Conservation (phyloP, 1,139 yeast genomes). For the Hanseniaspora uvarum region DNA sequence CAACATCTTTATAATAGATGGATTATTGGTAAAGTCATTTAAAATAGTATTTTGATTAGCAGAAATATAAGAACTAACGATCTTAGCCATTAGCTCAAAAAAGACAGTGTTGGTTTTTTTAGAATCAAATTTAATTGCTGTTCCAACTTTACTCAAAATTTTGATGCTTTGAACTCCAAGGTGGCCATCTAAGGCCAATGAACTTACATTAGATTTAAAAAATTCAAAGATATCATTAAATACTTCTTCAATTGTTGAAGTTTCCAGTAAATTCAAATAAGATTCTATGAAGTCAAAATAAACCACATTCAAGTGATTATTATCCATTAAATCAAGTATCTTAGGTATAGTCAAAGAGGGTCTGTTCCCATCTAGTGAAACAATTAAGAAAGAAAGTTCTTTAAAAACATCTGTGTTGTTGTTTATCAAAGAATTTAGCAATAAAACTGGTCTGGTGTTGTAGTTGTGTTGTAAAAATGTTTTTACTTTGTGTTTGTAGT, state of each 20-base stretch:
- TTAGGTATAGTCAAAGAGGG: slow-evolving; percentile 67
- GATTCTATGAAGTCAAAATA: slow-evolving; percentile 17
- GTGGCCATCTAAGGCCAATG: not conserved
- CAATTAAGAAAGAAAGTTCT: slow-evolving; percentile 27
- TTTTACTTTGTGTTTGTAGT: slow-evolving; percentile 62
- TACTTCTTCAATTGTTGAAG: slow-evolving; percentile 63
- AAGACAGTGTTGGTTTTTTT: not conserved
- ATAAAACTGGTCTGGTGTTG: slow-evolving; percentile 25
- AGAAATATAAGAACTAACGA: not conserved
- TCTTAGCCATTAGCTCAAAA: slow-evolving; percentile 3
- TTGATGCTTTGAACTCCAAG: not conserved
- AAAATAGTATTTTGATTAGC: not conserved
- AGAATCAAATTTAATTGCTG: not conserved
- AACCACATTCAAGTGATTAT: slow-evolving; percentile 17
- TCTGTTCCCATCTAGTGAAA: slow-evolving; percentile 75
- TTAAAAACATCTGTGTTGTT: not conserved
- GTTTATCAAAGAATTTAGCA: slow-evolving; percentile 19
- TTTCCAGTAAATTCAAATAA: slow-evolving; percentile 43
- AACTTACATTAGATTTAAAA: slow-evolving; percentile 42
- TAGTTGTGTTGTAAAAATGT: slow-evolving; percentile 57
- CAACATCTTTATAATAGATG: not conserved
- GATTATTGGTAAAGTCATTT: not conserved
- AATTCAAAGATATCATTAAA: slow-evolving; percentile 63
- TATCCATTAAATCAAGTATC: slow-evolving; percentile 32
- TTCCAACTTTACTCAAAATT: not conserved